Evolutionary conservation across 1,284 basidiomycete genomes (phyloP), one percentile per base, ranked within the genome.

Genomic region (Melampsora larici-populina): DNA sequence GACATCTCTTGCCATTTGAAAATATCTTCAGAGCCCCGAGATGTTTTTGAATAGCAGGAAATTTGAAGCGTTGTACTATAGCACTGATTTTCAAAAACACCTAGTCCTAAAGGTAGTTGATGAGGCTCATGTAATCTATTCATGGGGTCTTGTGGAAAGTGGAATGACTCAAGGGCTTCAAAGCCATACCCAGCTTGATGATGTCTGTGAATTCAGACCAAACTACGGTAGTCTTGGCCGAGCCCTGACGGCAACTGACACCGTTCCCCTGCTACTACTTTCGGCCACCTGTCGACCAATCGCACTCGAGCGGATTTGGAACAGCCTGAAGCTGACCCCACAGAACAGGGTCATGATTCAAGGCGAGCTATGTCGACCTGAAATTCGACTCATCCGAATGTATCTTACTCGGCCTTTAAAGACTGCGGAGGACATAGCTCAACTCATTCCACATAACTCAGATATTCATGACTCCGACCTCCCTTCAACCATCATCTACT

Each of bases 61-160:
- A 21, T 73, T 73, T 46, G 36, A 58, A 15, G 17, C 13, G 18
- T 33, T 73, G 11, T 73, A 48, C 26, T 73, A 62, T 49, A 29
- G 63, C 9, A 24, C 33, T 18, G 26, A 63, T 63, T 73, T 73
- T 40, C 62, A 48, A 49, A 63, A 40, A 9, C 62, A 18, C 24
- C 49, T 66, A 13, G 26, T 73, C 11, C 13, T 66, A 1, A 73
- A 26, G 8, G 8, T 73, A 1, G 33, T 65, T 13, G 40, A 43
- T 43, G 40, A 43, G 40, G 40, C 40, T 43, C 40, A 43, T 43
- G 40, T 43, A 9, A 70, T 70, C 1, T 70, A 70, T 26, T 24
- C 40, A 15, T 70, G 70, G 70, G 70, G 70, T 1, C 48, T 72
- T 13, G 70, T 72, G 36, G 70, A 31, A 46, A 72, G 70, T 64